Conservation (phyloP, 371 early-diverging fungal species). For the Lichtheimia hyalospora region DNA sequence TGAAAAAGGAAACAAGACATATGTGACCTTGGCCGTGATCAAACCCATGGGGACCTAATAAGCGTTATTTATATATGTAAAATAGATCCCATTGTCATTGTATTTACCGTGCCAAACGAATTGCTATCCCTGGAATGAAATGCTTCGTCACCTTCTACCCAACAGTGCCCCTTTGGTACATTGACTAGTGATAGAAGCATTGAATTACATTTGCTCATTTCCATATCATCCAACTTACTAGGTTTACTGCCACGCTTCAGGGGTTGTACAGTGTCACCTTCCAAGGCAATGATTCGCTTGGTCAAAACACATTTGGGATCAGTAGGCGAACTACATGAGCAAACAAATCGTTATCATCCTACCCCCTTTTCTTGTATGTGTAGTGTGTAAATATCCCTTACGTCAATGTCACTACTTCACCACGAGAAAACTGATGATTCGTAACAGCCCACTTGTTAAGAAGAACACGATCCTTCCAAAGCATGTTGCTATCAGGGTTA, state of each 20-base stretch:
- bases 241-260: conserved; percentile 28
- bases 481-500: conserved; percentile 82
- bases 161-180: conserved; percentile 87
- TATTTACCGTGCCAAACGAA: conserved; percentile 78
- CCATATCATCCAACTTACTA: conserved; percentile 5
- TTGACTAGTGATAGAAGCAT: conserved; percentile 35
- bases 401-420: conserved; percentile 85
- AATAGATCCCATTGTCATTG: background rate
- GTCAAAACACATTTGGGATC: conserved; percentile 71
- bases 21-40: conserved; percentile 58
- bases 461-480: conserved; percentile 75
- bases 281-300: conserved; percentile 85
- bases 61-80: background rate
- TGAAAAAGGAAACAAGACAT: conserved; percentile 72
- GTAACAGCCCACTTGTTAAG: conserved; percentile 66
- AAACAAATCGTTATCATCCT: background rate
- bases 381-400: conserved; percentile 21
- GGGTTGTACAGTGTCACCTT: conserved; percentile 82
- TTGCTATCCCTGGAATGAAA: conserved; percentile 88
- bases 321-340: conserved; percentile 60
- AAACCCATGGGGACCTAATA: conserved; percentile 69
- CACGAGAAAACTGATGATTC: conserved; percentile 57
- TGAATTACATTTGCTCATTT: background rate
- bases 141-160: conserved; percentile 92
- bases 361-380: background rate